Evolutionary conservation across 2,329 filamentous ascomycete genomes (phyloP), one percentile per base, ranked within the genome.

Genomic region (Nothopassalora personata): DNA sequence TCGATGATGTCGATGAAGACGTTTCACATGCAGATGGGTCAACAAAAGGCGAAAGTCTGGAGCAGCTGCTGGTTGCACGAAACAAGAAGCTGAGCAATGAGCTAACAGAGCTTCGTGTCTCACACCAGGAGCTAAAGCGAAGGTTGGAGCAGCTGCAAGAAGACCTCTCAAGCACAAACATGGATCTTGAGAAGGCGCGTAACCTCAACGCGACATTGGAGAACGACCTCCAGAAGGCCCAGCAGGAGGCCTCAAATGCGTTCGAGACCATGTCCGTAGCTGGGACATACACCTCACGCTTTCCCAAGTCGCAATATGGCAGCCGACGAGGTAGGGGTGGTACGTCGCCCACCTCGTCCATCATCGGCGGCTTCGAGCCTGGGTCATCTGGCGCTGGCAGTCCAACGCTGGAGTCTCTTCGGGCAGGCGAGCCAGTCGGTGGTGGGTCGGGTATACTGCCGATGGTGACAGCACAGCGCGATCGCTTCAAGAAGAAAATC

Each of bases 11-110:
- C 18, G 77, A 73, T 23, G 70, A 75, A 31, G 79, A 78, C 15
- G 77, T 59, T 39, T 66, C 71, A 3, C 69, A 70, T 23, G 71
- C 79, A 11, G 85, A 85, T 66, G 83, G 82, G 2, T 68, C 77
- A 2, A 72, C 76, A 1, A 70, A 75, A 5, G 86, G 88, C 47
- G 91, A 96, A 67, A 91, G 88, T 1, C 77, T 99, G 9, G 94
- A 99, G 74, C 92, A 96, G 75, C 84, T 99, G 30, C 80, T 99
- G 5, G 79, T 99, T 54, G 88, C 91, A 9, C 86, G 94, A 49
- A 99, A 99, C 79, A 99, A 97, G 79, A 99, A 97, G 77, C 81
- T 99, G 39, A 88, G 88, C 67, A 92, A 97, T 69, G 94, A 99
- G 73, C 83, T 97, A 63, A 97, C 94, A 1, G 85, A 97, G 43